phyloP scores from a whole-genome alignment of 2,329 filamentous ascomycete genomes.

The Fusarium pseudonygamai region DNA sequence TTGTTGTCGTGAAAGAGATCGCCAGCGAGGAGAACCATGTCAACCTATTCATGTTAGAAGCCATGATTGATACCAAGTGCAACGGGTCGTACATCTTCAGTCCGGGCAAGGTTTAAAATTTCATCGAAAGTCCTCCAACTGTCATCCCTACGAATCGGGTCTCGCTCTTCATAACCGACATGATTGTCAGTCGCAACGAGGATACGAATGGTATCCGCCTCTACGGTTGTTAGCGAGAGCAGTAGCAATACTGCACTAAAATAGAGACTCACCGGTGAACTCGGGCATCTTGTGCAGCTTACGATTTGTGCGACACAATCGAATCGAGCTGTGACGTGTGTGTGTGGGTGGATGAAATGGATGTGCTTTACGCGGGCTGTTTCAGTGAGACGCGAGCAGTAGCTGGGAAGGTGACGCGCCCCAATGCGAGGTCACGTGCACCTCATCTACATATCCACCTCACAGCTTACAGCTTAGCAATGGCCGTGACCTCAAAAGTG shows the following conservation, averaged over 20 bases:
- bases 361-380: constrained; percentile 34
- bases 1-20: constrained; percentile 99
- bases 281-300: constrained; percentile 41
- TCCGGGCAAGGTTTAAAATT: constrained; percentile 87
- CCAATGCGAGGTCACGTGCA: constrained; percentile 45
- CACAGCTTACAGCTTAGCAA: not conserved
- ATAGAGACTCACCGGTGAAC: constrained; percentile 39
- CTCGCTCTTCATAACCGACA: constrained; percentile 95
- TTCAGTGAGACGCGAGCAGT: constrained; percentile 21
- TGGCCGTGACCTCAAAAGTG: not conserved
- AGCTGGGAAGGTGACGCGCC: constrained; percentile 39
- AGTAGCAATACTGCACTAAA: not conserved
- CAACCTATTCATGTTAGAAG: constrained; percentile 63
- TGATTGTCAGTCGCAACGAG: constrained; percentile 96
- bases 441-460: not conserved
- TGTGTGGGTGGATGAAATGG: not conserved
- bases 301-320: not conserved
- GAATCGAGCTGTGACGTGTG: constrained; percentile 6
- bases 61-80: fast-evolving
- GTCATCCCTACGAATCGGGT: constrained; percentile 93
- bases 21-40: constrained; percentile 95
- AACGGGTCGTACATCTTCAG: constrained; percentile 70
- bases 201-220: constrained; percentile 89
- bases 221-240: constrained; percentile 45
- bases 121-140: constrained; percentile 98